Evolutionary conservation across 1,284 basidiomycete genomes (phyloP), one percentile per base, ranked within the genome.

Genomic region (Ganoderma resinaceum): DNA sequence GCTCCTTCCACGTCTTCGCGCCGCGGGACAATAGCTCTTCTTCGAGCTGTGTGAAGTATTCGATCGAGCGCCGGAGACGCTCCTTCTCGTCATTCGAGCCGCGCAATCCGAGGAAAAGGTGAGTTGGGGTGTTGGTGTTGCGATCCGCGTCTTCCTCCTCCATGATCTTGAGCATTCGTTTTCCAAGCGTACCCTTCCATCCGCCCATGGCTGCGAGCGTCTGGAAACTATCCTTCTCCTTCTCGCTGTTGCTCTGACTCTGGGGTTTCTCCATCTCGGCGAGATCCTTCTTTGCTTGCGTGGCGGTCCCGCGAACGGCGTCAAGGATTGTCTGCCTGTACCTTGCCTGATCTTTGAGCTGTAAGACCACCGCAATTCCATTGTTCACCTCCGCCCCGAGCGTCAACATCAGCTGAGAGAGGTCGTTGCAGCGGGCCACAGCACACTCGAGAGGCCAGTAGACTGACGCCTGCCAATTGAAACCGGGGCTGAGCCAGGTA

Each of bases 1-100:
- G 53, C 40, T 84, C 82, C 8, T 76, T 75, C 82, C 83, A 85
- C 0, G 81, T 78, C 71, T 86, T 85, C 23, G 86, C 86, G 6
- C 79, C 79, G 52, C 29, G 29, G 14, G 29, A 31, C 9, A 55
- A 4, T 29, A 55, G 20, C n/a, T 77, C 75, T n/a, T 73, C 65
- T 66, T 83, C 79, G 11, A 82, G 76, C 62, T 82, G 80, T 8
- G 69, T 46, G 42, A 84, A 76, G 70, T 83, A 86, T 0, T 74
- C 78, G 61, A 76, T 77, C 37, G 78, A 65, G 20, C 78, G 73
- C 26, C 72, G 71, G 63, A 77, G 59, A 7, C 67, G 46, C 12
- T 14, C n/a, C 23, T 26, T 12, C n/a, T 0, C 23, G 11, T 60
- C 65, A 57, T 49, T 33, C 70, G 58, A 61, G 69, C 42, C 35